A percentile compares a stretch with the other conserved stretches of the same genome.
phyloP scores from a whole-genome alignment of 352 stramenopile genomes.

The Phytophthora sansomeana region DNA sequence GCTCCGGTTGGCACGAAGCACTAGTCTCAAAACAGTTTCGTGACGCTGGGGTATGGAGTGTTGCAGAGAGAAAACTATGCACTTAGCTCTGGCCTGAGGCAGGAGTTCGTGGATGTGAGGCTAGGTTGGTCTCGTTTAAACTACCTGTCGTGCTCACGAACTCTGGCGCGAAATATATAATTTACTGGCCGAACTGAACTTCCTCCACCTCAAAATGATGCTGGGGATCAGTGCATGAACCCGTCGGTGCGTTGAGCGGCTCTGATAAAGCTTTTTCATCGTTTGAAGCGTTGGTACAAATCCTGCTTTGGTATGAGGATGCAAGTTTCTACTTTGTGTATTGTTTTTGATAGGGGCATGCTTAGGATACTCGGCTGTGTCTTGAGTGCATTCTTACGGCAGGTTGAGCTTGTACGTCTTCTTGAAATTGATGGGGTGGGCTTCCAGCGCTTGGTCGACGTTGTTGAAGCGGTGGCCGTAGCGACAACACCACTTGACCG shows the following conservation, averaged over 20 bases:
- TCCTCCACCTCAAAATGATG: constrained; percentile 2
- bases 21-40: constrained; percentile 14
- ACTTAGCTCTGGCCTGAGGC: neutral
- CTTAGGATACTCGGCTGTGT: constrained; percentile 3
- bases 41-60: neutral
- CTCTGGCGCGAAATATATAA: constrained; percentile 12
- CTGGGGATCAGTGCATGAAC: constrained; percentile 1
- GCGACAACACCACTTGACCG: constrained; percentile 91
- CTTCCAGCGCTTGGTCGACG: constrained; percentile 83
- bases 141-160: constrained; percentile 12
- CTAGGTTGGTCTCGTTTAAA: constrained; percentile 4
- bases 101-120: neutral
- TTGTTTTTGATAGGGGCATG: neutral
- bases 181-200: constrained; percentile 19
- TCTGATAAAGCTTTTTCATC: neutral
- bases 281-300: neutral
- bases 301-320: constrained; percentile 5
- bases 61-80: constrained; percentile 2
- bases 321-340: constrained; percentile 22
- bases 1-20: too few species aligned
- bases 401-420: constrained; percentile 66
- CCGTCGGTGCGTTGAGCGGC: neutral
- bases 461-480: constrained; percentile 84
- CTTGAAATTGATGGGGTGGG: constrained; percentile 82
- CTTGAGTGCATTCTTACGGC: constrained; percentile 10